Conservation (phyloP, 192 early-diverging fungal genomes). For the Podila clonocystis region DNA sequence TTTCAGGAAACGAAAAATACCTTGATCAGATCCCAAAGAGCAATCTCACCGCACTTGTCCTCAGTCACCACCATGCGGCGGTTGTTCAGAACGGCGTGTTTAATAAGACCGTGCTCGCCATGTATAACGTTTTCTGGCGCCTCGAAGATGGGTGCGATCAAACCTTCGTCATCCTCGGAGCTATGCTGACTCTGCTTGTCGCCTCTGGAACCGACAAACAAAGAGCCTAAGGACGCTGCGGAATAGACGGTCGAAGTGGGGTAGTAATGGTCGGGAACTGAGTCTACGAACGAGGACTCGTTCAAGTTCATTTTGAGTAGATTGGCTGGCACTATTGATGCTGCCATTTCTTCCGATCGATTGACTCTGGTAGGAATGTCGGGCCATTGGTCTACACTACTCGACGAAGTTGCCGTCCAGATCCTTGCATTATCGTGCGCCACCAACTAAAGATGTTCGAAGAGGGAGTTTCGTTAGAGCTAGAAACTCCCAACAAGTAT, state of each 20-base stretch:
- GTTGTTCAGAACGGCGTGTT: constrained; percentile 82
- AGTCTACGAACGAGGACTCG: constrained; percentile 44
- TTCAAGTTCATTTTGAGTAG: constrained; percentile 57
- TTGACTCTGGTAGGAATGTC: constrained; percentile 71
- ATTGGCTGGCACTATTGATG: constrained; percentile 55
- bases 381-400: constrained; percentile 88
- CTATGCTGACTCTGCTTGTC: constrained; percentile 49
- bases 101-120: constrained; percentile 73
- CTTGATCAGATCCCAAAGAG: constrained; percentile 94
- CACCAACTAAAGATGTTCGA: constrained; percentile 65
- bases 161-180: constrained; percentile 44
- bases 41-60: constrained; percentile 81
- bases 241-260: constrained; percentile 52
- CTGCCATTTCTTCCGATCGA: constrained; percentile 33
- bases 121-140: constrained; percentile 40
- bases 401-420: constrained; percentile 91
- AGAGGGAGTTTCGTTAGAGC: not conserved
- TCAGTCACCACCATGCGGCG: constrained; percentile 86
- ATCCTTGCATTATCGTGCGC: constrained; percentile 87
- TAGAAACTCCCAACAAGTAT: too few relatives aligned
- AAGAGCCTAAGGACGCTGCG: constrained; percentile 47
- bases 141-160: constrained; percentile 43
- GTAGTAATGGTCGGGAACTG: constrained; percentile 52
- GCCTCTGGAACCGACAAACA: constrained; percentile 17
- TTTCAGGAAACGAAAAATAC: constrained; percentile 18